Evolutionary conservation across 352 stramenopile genomes (phyloP), one percentile per base, ranked within the genome.

Genomic region (Pythium phragmiticola): DNA sequence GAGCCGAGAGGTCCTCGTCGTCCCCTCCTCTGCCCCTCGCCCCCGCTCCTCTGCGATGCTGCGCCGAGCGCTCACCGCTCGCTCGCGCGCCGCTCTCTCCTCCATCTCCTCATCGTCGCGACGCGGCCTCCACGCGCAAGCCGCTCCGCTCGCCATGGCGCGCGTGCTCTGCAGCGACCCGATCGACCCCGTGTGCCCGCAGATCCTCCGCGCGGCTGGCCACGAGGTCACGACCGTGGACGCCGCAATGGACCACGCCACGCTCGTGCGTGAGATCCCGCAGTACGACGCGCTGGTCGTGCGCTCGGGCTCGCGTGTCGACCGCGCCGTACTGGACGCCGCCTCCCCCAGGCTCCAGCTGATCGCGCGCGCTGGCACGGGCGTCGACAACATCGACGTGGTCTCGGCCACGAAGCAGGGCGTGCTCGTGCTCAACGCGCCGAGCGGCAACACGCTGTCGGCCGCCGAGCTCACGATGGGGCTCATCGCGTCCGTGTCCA

Each of bases 391-490:
- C 78, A 98, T 98, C 63, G 90, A 98, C 75, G 78, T 98, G 42
- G 76, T 92, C 43, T 81, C 80, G 57, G 89, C 93, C 45, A 98
- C 93, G 19, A 92, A 91, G 63, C 77, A 92, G 55, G 83, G 96
- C 57, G 96, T 98, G 64, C 83, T 98, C 46, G 96, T 99, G 51
- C 96, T 99, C 70, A 98, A 99, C 75, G 98, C 96, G 45, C 95
- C 95, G 8, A 93, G 90, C 42, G 95, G 94, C 30, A 98, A 98
- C 83, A 97, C 94, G 46, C 90, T 98, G 59, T 96, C 93, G 33
- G 93, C 96, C 21, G 97, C 97, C 2, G 96, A 99, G 75, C 82
- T 98, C 63, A 94, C 97, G 13, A 64, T 99, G 23, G 95, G 90
- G 16, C 84, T 97, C 45, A 87, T 98, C 58, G 72, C 97, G 8